Conservation (phyloP, 176 grass and related monocot species). For the Oryza nivara region DNA sequence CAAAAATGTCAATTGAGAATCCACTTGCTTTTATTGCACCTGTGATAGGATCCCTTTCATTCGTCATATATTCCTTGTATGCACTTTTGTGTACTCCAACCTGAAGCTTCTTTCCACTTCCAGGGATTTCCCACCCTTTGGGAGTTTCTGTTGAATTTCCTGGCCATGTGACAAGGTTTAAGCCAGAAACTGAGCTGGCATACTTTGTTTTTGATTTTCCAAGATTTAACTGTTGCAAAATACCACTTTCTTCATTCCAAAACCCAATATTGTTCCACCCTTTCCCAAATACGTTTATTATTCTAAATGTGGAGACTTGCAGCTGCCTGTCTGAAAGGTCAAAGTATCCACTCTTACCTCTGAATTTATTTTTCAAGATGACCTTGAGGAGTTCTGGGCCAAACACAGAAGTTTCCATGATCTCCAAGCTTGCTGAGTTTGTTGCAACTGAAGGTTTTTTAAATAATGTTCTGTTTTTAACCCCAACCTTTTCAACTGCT, state of each 20-base stretch:
- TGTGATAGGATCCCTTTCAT: conserved; percentile 21
- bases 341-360: conserved; percentile 57
- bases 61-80: conserved; percentile 31
- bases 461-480: conserved; percentile 18
- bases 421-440: conserved; percentile 34
- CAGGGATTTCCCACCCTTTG: conserved; percentile 42
- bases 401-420: conserved; percentile 3
- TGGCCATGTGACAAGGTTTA: conserved; percentile 45
- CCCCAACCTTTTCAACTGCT: conserved; percentile 39
- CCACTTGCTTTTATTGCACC: conserved; percentile 33
- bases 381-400: conserved; percentile 51
- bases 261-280: conserved; percentile 38
- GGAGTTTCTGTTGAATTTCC: conserved; percentile 36
- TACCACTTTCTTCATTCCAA: conserved; percentile 41
- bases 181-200: not conserved
- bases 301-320: conserved; percentile 41
- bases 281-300: conserved; percentile 58
- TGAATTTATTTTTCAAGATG: conserved; percentile 50
- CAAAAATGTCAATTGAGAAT: conserved; percentile 41
- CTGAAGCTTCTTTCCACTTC: conserved; percentile 33
- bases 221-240: conserved; percentile 31
- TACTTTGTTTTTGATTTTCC: not conserved
- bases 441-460: conserved; percentile 27
- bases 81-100: conserved; percentile 37
- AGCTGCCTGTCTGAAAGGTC: conserved; percentile 55